Evolutionary conservation across 768 basidiomycete genomes (phyloP).

Genomic region (Lactifluus pinguis): DNA sequence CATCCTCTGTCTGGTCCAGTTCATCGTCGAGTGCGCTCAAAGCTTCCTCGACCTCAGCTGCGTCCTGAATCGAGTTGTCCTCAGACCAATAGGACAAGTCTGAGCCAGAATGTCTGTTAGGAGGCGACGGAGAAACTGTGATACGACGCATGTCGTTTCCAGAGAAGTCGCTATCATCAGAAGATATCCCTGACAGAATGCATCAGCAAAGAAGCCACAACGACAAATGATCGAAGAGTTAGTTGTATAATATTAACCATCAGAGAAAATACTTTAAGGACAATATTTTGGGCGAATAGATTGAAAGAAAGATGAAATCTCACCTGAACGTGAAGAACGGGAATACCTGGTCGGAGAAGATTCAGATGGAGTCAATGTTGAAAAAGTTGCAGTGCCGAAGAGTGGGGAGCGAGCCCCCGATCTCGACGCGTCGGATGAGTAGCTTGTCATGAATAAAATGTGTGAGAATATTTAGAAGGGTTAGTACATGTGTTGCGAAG

Average conservation of each 20-base stretch:
- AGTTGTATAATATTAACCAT: background rate
- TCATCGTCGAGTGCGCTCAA: slow-evolving; percentile 62
- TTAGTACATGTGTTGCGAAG: slow-evolving; percentile 25
- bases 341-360: slow-evolving; percentile 51
- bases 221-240: background rate
- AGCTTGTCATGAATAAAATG: slow-evolving; percentile 29
- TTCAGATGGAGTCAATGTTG: slow-evolving; percentile 41
- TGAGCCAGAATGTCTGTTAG: background rate
- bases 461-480: slow-evolving; percentile 1
- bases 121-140: slow-evolving; percentile 20
- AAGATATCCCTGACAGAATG: slow-evolving; percentile 12
- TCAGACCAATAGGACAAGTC: slow-evolving; percentile 39
- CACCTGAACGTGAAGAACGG: slow-evolving; percentile 48
- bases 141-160: slow-evolving; percentile 21
- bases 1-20: slow-evolving; percentile 54
- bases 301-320: slow-evolving; percentile 12
- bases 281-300: background rate
- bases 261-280: background rate
- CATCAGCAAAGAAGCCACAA: background rate
- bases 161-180: slow-evolving; percentile 16
- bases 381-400: slow-evolving; percentile 51
- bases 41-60: slow-evolving; percentile 55
- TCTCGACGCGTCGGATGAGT: slow-evolving; percentile 26
- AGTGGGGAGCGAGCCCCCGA: slow-evolving; percentile 47
- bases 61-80: slow-evolving; percentile 38